Evolutionary conservation across 768 basidiomycete species (phyloP), one percentile per base, ranked within the genome.

Genomic region (Termitomyces sp.): DNA sequence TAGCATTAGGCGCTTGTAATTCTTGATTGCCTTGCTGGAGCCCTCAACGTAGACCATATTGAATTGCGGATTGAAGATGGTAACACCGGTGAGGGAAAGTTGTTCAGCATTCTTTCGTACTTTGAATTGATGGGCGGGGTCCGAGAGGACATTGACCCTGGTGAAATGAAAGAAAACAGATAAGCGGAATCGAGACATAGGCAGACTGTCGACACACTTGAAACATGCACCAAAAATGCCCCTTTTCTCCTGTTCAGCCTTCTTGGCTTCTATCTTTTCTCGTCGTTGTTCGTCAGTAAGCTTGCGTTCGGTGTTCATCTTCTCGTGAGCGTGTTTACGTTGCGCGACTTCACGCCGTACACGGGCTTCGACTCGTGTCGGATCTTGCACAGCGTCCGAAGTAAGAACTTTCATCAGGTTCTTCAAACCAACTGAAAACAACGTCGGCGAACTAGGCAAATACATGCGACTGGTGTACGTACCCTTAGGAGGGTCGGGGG

Each of bases 401-500:
- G 97, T 98, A 27, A 99, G 77, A 16, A 99, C 97, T 67, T 93
- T 94, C 95, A 98, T 98, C 68, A 98, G 72, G 71, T 99, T 99
- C 41, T 91, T 84, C 58, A 99, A 77, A 28, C 94, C 92, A 56
- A 99, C 96, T 94, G 45, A 19, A 54, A 32, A 3, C 12, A 12
- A n/a, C 12, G 35, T 51, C 12, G 57, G 41, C 28, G 41, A 27
- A 11, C n/a, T 40, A 48, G 25, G 43, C 30, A 39, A 19, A 35
- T 10, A 19, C 28, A 34, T 8, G 42, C 35, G 32, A 35, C 66
- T 21, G 67, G 54, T 19, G 11, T 34, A 65, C 72, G 37, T 59
- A 90, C 91, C 92, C 80, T 99, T 99, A 0, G 96, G 94, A 39
- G 95, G 78, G 69, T 98, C 95, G 37, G 96, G 94, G 9, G 97